phyloP scores from a whole-genome alignment of 169 alveolate genomes.

The Babesia ovata region DNA sequence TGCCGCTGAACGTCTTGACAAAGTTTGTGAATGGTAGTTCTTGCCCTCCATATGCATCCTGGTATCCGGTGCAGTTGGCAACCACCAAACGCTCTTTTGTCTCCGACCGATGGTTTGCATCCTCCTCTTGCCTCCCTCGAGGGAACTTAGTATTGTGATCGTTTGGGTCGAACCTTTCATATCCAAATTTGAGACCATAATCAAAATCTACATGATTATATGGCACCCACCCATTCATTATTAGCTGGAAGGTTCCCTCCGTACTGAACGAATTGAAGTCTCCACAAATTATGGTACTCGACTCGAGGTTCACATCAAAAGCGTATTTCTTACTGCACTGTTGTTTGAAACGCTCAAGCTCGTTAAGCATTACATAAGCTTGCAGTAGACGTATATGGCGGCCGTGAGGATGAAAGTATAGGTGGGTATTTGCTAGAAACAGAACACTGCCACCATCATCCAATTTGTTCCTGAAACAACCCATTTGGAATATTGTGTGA shows the following conservation, averaged over 20 bases:
- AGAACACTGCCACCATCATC: slow-evolving; percentile 17
- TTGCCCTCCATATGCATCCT: slow-evolving; percentile 37
- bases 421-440: slow-evolving; percentile 63
- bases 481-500: slow-evolving; percentile 65
- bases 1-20: slow-evolving; percentile 61
- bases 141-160: slow-evolving; percentile 7
- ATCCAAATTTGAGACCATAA: slow-evolving; percentile 12
- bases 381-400: slow-evolving; percentile 62
- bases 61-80: slow-evolving; percentile 39
- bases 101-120: neutral
- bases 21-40: slow-evolving; percentile 58
- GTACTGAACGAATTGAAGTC: slow-evolving; percentile 59
- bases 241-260: slow-evolving; percentile 45
- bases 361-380: slow-evolving; percentile 53
- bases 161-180: slow-evolving; percentile 32
- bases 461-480: slow-evolving; percentile 24
- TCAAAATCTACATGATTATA: slow-evolving; percentile 56
- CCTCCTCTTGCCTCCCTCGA: neutral
- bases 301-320: slow-evolving; percentile 25
- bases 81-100: slow-evolving; percentile 33
- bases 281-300: slow-evolving; percentile 57
- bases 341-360: slow-evolving; percentile 49
- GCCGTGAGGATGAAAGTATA: slow-evolving; percentile 64
- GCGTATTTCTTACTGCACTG: slow-evolving; percentile 16
- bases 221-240: slow-evolving; percentile 48